A percentile compares a stretch with the other conserved stretches of the same genome.
Conservation (phyloP, 768 basidiomycete species). For the Wakefieldia striispora region DNA sequence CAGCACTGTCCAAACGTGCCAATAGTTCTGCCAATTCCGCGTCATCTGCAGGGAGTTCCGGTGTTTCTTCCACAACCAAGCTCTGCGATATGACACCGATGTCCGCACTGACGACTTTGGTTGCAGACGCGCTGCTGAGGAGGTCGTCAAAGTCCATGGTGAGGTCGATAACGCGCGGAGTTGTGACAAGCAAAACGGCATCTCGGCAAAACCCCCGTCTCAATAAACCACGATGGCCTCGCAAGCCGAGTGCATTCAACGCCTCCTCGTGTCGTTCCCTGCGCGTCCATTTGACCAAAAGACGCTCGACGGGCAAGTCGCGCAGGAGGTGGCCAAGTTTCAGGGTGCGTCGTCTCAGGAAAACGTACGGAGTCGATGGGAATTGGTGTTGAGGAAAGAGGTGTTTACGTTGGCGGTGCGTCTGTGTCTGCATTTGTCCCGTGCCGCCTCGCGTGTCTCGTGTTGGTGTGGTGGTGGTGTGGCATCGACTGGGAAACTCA, state of each 20-base stretch:
- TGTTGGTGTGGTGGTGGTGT: no score
- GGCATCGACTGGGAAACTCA: neutral
- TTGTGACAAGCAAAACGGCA: slow-evolving; percentile 18
- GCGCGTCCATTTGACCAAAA: slow-evolving; percentile 47
- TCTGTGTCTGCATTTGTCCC: slow-evolving; percentile 40
- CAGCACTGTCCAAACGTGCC: slow-evolving; percentile 52
- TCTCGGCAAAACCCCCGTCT: slow-evolving; percentile 18
- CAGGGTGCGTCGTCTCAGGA: slow-evolving; percentile 48
- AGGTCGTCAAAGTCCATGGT: slow-evolving; percentile 30
- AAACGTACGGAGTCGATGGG: slow-evolving; percentile 71
- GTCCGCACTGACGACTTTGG: slow-evolving; percentile 25
- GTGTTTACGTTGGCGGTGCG: slow-evolving; percentile 70
- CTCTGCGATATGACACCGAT: slow-evolving; percentile 37
- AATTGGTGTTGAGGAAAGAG: slow-evolving; percentile 66
- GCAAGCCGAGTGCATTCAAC: slow-evolving; percentile 48
- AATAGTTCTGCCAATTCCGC: slow-evolving; percentile 51
- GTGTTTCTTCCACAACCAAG: slow-evolving; percentile 28
- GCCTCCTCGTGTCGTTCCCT: slow-evolving; percentile 52
- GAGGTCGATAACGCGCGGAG: slow-evolving; percentile 21
- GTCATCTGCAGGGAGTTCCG: slow-evolving; percentile 34
- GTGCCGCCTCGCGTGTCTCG: neutral
- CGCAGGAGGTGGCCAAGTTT: slow-evolving; percentile 42
- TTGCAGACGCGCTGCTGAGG: slow-evolving; percentile 3
- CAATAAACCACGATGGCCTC: slow-evolving; percentile 41
- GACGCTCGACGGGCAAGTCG: slow-evolving; percentile 49